A percentile compares a stretch with the other conserved stretches of the same genome.
phyloP scores from a whole-genome alignment of 495 filamentous ascomycete species.

The Neurospora sp. region DNA sequence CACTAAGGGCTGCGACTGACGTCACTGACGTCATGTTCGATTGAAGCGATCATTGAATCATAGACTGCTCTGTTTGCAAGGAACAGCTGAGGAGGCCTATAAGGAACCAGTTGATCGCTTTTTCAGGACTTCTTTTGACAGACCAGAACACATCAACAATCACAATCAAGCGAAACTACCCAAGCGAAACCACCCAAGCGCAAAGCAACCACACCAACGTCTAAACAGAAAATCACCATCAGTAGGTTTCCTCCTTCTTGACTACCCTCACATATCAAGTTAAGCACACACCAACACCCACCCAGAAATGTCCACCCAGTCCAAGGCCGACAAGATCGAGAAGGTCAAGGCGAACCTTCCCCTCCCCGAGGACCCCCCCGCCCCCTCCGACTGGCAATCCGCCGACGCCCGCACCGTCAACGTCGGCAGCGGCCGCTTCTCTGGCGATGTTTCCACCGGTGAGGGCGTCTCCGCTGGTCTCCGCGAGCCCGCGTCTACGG shows the following conservation, averaged over 20 bases:
- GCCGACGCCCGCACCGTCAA: slow-evolving; percentile 56
- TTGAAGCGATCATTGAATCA: neutral
- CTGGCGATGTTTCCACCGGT: slow-evolving; percentile 42
- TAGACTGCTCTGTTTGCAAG: neutral
- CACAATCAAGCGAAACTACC: neutral
- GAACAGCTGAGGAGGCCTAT: neutral
- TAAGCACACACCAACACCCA: neutral
- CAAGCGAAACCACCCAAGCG: neutral
- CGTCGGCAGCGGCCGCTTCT: slow-evolving; percentile 50
- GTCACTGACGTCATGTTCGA: neutral
- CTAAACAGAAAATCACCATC: neutral
- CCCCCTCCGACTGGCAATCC: slow-evolving; percentile 63
- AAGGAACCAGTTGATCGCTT: neutral
- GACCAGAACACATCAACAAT: neutral
- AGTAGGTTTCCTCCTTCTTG: neutral
- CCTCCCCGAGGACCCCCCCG: slow-evolving; percentile 66
- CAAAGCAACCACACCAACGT: neutral
- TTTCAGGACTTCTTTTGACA: neutral
- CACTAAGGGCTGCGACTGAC: neutral
- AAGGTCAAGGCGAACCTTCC: slow-evolving; percentile 60
- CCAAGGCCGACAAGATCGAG: slow-evolving; percentile 56
- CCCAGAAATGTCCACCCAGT: slow-evolving; percentile 22
- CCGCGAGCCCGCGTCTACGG: slow-evolving; percentile 51
- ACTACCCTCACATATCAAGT: neutral
- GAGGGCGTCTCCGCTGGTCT: slow-evolving; percentile 43